These are phyloP conservation scores for Trichoderma sp. DNA, from an alignment of 2,329 filamentous ascomycete genomes.

Conservation along the genomic window DNA sequence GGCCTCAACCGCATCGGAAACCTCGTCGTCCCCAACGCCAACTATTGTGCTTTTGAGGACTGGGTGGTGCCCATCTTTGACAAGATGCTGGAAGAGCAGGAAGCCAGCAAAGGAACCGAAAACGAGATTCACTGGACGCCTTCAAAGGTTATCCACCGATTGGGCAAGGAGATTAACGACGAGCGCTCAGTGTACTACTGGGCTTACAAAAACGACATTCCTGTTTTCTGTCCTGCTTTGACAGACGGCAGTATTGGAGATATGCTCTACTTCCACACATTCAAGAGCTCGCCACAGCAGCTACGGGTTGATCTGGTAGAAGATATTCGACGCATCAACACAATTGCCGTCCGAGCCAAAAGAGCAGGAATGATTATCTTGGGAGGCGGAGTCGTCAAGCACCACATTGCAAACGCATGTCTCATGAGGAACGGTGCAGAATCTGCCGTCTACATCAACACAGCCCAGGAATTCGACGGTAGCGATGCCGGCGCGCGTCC, in stretches of 20 bases:
- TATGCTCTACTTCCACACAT: constrained; percentile 99
- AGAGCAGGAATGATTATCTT: constrained; percentile 93
- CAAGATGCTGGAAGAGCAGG: constrained; percentile 90
- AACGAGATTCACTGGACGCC: constrained; percentile 87
- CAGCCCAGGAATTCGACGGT: constrained; percentile 94
- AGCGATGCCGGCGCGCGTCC: constrained; percentile 93
- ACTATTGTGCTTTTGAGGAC: constrained; percentile 95
- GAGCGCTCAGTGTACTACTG: constrained; percentile 93
- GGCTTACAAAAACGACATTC: constrained; percentile 96
- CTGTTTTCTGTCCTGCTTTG: constrained; percentile 93
- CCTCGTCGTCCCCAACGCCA: constrained; percentile 91
- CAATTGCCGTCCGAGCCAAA: constrained; percentile 82
- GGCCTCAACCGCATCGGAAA: constrained; percentile 97
- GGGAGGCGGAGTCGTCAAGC: constrained; percentile 93
- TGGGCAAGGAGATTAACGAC: constrained; percentile 93
- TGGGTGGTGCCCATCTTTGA: constrained; percentile 97
- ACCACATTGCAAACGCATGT: constrained; percentile 97
- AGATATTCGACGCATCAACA: constrained; percentile 92
- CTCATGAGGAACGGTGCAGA: constrained; percentile 98
- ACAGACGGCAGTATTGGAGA: constrained; percentile 95
- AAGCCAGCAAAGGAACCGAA: constrained; percentile 69
- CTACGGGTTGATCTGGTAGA: constrained; percentile 89
- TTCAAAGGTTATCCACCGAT: constrained; percentile 82
- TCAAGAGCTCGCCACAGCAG: constrained; percentile 79
- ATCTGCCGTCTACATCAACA: constrained; percentile 97